Evolutionary conservation across 2,329 filamentous ascomycete genomes (phyloP), one percentile per base, ranked within the genome.

Genomic region (Neopestalotiopsis sp.): DNA sequence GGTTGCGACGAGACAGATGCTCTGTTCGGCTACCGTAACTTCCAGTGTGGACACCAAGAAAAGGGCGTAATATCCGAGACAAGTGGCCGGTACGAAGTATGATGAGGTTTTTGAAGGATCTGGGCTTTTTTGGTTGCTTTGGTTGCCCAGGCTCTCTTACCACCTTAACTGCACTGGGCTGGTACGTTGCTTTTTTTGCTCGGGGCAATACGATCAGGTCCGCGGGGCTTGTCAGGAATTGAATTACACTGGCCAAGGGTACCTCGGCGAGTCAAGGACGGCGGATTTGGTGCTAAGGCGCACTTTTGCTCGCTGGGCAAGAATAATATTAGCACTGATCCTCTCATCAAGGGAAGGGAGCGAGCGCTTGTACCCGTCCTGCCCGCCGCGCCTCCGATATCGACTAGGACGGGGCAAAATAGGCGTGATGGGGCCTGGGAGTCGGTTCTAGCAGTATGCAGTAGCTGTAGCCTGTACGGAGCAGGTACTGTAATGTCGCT

Each of bases 11-110:
- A 52, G 45, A 52, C 45, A 52, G 45, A 20, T 52, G 14, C 45
- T 52, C 45, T 52, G 45, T 52, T 52, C 63, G 65, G 32, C 40
- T 67, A 56, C 24, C 52, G 65, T 67, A 49, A 38, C 65, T 67
- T 59, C 45, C 42, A 67, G 65, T 59, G 65, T 67, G 65, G 65
- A 40, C 65, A 59, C 65, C 65, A 20, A 32, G 42, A 67, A 56
- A 32, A 28, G 30, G 62, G 52, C n/a, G 65, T 67, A 67, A 67
- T 67, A 67, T 67, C 65, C 65, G 65, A 67, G 65, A 60, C 32
- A 57, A 60, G 17, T 67, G 65, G 45, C 64, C 52, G 60, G 64
- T 32, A 49, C 45, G 52, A 58, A 58, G 42, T 56, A 66, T 34
- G 28, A 52, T 52, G 45, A 52, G 45, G 7, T 20, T 52, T 17